Evolutionary conservation across 2,329 filamentous ascomycete genomes (phyloP), one percentile per base, ranked within the genome.

Genomic region (Hypoxylon rubiginosum): DNA sequence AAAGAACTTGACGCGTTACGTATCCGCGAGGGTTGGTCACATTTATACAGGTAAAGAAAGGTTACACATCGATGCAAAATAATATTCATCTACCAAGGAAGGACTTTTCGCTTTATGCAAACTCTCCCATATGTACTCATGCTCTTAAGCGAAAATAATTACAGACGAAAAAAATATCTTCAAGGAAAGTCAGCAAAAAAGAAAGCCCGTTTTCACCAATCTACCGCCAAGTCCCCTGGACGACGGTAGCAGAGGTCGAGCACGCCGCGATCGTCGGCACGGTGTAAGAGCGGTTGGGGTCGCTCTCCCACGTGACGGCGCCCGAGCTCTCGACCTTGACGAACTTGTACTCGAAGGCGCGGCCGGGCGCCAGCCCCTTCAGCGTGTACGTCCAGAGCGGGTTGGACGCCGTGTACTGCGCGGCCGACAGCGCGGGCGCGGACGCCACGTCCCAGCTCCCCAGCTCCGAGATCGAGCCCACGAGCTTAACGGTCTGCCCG

Each of bases 301-400:
- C 88, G 55, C 81, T 84, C 76, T 90, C 88, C 88, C 88, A 91
- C 0, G 79, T 82, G 4, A 88, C 79, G 0, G 75, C 77, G 0
- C 87, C 86, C 69, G 81, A 79, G 1, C 73, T 74, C n/a, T 79
- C 80, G 45, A 87, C 82, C 69, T 84, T 84, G 68, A 91, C 82
- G 71, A 86, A 91, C 77, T 91, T 90, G 74, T 90, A 91, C 75
- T 86, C 74, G 63, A 91, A 83, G 0, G 74, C 78, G 21, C 19
- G 36, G 26, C 86, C 88, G 0, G 86, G 82, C 0, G 84, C 80
- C 9, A 91, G 74, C 24, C 76, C n/a, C n/a, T n/a, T 82, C 39
- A 89, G 72, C 0, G 82, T 85, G 2, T 74, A 78, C 9, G 78
- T 82, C 89, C 89, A 91, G 9, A 89, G 58, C 0, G 82, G 84